Conservation (phyloP, 768 basidiomycete species). For the Tulasnella sp. region DNA sequence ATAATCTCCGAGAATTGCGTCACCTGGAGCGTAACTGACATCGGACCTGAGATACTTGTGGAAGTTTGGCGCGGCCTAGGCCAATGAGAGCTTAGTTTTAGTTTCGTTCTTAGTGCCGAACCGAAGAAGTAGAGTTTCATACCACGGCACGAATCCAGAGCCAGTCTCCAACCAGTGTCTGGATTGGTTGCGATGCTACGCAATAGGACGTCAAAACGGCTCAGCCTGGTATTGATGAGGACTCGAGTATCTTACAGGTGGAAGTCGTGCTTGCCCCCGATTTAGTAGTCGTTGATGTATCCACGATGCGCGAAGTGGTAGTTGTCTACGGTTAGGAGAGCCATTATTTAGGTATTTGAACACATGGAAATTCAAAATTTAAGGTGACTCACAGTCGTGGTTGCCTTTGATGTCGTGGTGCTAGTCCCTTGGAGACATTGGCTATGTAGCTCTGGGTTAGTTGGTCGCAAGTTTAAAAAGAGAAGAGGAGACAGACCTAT, state of each 20-base stretch:
- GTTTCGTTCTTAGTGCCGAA: background rate
- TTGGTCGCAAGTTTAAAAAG: constrained; percentile 3
- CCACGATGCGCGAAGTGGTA: background rate
- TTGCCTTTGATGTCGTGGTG: constrained; percentile 14
- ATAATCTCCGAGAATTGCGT: constrained; percentile 47
- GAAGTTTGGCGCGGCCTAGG: constrained; percentile 49
- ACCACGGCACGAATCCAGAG: constrained; percentile 54
- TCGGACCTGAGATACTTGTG: constrained; percentile 50
- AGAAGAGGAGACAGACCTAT: constrained; percentile 28
- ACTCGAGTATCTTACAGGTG: constrained; percentile 21
- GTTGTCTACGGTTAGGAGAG: constrained; percentile 7
- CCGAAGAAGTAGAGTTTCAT: constrained; percentile 23
- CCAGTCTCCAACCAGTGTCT: constrained; percentile 44
- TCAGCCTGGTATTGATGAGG: too few relatives aligned
- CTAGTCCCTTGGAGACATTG: constrained; percentile 18
- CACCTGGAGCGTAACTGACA: constrained; percentile 33
- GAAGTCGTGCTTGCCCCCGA: constrained; percentile 17
- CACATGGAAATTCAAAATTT: background rate
- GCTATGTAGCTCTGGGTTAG: background rate
- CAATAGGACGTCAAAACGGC: background rate
- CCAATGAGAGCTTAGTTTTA: background rate
- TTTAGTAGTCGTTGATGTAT: background rate
- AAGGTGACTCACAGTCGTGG: background rate
- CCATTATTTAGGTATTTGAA: background rate
- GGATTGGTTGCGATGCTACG: constrained; percentile 22